Base-by-base conservation (phyloP, 495 filamentous ascomycete species). In the Hyphodiscus hymeniophilus region DNA sequence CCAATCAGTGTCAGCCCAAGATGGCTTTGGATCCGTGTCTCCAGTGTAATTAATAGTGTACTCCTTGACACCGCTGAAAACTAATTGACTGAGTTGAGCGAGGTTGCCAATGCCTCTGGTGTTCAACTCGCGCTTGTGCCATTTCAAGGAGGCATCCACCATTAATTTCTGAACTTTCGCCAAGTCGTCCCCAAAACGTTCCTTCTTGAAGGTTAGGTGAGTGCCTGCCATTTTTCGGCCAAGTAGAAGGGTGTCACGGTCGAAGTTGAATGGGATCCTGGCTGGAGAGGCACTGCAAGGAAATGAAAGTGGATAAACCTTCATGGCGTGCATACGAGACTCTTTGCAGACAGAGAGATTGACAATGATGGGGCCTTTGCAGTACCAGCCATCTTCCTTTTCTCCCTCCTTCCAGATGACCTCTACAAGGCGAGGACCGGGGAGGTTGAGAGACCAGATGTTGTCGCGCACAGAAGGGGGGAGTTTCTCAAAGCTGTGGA, bases 231-330 rank as follows among this genome's bases (percentile, higher is more conserved):
- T 15, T 6, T 45, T 32, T n/a, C 22, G 17, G 17, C 20, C 17
- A 20, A 41, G 20, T 16, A 41, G 50, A 16, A 53, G 20, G 2
- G 42, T 47, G 22, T 50, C 49, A 1, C 50, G n/a, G 2, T 21
- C 12, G 45, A 47, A 49, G 24, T 57, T 53, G 36, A 53, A 53
- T 10, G n/a, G 31, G 5, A 45, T 47, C n/a, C 10, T 16, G 6
- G 32, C 7, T 20, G 24, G 23, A 4, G 42, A 24, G 8, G n/a
- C n/a, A 33, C 7, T 13, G n/a, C 23, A 20, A 5, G 42, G 26
- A 11, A 45, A 45, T 12, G 23, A 31, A 5, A 45, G 15, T 3
- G 42, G 23, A 32, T 45, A 20, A 11, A n/a, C 11, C 20, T 31
- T 45, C 6, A 31, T 13, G 4, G 42, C 42, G n/a, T 45, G 11